Evolutionary conservation across 306 rosid species (phyloP), one percentile per base, ranked within the genome.

Genomic region (Pterocarpus santalinus): DNA sequence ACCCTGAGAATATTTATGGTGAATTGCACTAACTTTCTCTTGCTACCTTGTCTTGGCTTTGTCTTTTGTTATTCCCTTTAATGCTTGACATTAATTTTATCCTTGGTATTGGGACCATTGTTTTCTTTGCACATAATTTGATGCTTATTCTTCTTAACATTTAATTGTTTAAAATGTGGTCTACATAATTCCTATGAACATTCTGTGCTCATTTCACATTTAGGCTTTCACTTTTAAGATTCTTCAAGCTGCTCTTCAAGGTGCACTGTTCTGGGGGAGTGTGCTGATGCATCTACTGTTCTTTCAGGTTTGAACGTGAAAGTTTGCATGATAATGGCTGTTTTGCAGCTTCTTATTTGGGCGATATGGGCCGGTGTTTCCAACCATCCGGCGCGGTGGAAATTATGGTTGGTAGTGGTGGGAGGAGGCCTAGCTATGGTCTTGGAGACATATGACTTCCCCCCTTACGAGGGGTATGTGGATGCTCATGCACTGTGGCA

Each of bases 401-500:
- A 95, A 83, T 62, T 95, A 80, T 93, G 94, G 97, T 63, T 77
- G 4, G 91, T 88, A 8, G 92, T 90, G 75, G 85, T 78, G 0
- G 96, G 92, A 44, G 97, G 90, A 35, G 79, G 78, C 69, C 16
- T 89, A 66, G 88, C 94, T 52, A 86, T 89, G 94, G 71, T 93
- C 63, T 76, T 93, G 55, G 91, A 92, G 75, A 83, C 89, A 52
- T 89, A 85, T 22, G 99, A 95, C 70, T 92, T 95, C 86, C 98
- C 99, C 79, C 98, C 99, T 5, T 95, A 90, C 83, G 77, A 9
- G 75, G 99, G 99, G n/a, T 93, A 82, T 69, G 87, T 92, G 49
- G 99, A 95, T 80, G 92, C 97, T 60, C 97, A 88, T 62, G 97
- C 99, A 28, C 75, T 95, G 62, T 83, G 92, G 91, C 91, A 90